These are phyloP conservation scores for Saccharum hybrid DNA, from an alignment of 202 grass and related monocot genomes.

Conservation along the genomic window DNA sequence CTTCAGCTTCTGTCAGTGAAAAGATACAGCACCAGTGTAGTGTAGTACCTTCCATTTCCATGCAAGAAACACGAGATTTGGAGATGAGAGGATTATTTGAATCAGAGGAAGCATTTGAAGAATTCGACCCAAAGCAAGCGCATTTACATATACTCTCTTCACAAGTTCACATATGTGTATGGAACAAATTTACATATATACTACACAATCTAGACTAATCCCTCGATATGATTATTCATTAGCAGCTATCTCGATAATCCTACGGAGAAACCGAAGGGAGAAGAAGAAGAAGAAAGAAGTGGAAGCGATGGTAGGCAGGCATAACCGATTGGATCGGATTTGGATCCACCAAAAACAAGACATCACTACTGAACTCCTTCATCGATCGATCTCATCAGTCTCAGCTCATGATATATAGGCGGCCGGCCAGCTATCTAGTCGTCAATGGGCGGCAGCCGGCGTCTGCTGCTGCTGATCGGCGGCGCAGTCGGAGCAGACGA, in stretches of 20 bases:
- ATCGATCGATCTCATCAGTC: too few relatives aligned
- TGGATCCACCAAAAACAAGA: background rate
- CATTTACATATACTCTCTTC: background rate
- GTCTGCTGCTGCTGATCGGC: background rate
- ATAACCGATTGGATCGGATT: background rate
- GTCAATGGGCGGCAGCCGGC: background rate
- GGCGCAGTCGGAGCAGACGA: constrained; percentile 31
- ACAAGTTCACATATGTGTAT: background rate
- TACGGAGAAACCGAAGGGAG: background rate
- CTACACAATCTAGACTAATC: background rate
- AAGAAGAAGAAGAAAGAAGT: background rate
- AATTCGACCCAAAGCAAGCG: background rate
- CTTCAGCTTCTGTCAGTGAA: too few relatives aligned
- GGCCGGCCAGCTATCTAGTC: too few relatives aligned
- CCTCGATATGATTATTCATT: constrained; percentile 42
- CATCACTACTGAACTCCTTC: background rate
- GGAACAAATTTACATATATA: constrained; percentile 40
- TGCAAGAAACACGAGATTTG: background rate
- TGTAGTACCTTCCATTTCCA: too few relatives aligned
- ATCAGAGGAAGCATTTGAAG: background rate
- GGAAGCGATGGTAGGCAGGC: background rate
- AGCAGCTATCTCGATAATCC: background rate
- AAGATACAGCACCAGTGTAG: too few relatives aligned
- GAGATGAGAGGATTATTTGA: background rate
- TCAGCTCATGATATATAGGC: too few relatives aligned